phyloP scores from a whole-genome alignment of 2,329 filamentous ascomycete genomes.

The Lecanicillium sp. region DNA sequence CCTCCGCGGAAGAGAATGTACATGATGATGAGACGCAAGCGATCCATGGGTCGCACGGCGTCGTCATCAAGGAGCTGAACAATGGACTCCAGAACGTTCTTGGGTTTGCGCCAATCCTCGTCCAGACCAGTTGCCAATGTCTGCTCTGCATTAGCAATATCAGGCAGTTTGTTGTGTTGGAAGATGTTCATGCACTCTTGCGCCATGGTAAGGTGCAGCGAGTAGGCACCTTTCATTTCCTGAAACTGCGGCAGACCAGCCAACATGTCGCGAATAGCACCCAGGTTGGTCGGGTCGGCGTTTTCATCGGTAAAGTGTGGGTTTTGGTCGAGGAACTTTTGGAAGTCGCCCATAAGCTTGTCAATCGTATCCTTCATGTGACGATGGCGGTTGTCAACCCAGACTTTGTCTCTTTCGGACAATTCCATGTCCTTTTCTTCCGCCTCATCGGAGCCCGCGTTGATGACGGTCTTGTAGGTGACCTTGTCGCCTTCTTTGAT shows the following conservation, averaged over 20 bases:
- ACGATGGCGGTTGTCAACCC: conserved; percentile 87
- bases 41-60: conserved; percentile 62
- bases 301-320: conserved; percentile 80
- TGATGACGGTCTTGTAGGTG: conserved; percentile 73
- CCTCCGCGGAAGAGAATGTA: conserved; percentile 85
- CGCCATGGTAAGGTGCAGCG: conserved; percentile 91
- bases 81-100: conserved; percentile 79
- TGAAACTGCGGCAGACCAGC: conserved; percentile 91
- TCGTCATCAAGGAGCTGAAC: conserved; percentile 86
- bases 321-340: conserved; percentile 85
- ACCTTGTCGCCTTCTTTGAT: conserved; percentile 87
- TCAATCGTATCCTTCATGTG: conserved; percentile 99
- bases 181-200: conserved; percentile 96
- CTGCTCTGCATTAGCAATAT: conserved; percentile 85
- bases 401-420: conserved; percentile 83
- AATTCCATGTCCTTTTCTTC: conserved; percentile 90
- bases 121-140: conserved; percentile 86
- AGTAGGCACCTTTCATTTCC: conserved; percentile 92
- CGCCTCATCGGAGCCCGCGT: conserved; percentile 62
- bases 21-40: conserved; percentile 76
- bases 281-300: conserved; percentile 67
- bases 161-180: conserved; percentile 73
- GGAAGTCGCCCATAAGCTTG: conserved; percentile 86
- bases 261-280: conserved; percentile 95
- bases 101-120: conserved; percentile 86